Evolutionary conservation across 129 eudicot species (phyloP), one percentile per base, ranked within the genome.

Genomic region (Logfia minima): DNA sequence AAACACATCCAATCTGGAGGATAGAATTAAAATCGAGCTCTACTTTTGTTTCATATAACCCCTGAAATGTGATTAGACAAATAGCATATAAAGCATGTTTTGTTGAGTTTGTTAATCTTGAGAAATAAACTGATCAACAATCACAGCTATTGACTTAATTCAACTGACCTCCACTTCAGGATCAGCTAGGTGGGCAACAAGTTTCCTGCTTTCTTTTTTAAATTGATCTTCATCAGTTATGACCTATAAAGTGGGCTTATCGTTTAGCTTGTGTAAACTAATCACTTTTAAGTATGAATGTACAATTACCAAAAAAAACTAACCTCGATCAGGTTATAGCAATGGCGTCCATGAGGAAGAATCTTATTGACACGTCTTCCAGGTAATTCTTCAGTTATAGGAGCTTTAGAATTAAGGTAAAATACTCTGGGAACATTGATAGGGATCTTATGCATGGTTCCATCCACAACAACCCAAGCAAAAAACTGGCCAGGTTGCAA

Each of bases 121-220:
- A 35, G 16, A 53, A 64, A 70, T 10, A 45, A 23, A 64, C 8
- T 26, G 56, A 32, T 37, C 66, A 19, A 13, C 18, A 72, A 66
- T 52, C 51, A n/a, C 68, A 19, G 39, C 68, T 62, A 14, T 68
- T 68, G 19, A 58, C 18, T 60, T 60, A 41, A 2, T 39, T 41
- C 70, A 75, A 81, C 87, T 39, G 60, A 95, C 99, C 96, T 95
- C 99, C 72, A 95, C 96, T 81, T 95, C 99, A 48, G 99, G 99
- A 84, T 95, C 97, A 59, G 99, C 97, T 79, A 95, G 89, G 83
- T 91, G 97, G 82, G 97, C 96, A 66, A 85, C 90, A 66, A 95
- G 87, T 82, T 90, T 95, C 79, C 83, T 90, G 87, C 92, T 92
- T 81, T 89, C 99, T 67, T 79, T 74, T 81, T 82, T 86, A 82